Conservation (phyloP, 441 rosid species). For the Pelargonium australe region DNA sequence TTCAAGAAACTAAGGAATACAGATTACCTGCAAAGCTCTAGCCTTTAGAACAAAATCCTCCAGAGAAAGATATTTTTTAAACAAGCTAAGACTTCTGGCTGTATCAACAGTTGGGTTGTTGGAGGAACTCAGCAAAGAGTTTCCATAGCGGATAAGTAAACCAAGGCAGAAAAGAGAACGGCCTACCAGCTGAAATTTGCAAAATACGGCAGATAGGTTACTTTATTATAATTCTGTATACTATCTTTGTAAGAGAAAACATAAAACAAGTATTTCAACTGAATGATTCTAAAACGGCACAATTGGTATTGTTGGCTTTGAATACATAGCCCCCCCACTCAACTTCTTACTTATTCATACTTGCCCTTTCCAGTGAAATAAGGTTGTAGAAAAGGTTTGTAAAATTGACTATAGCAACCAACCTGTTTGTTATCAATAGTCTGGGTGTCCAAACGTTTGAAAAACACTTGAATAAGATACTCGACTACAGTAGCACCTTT, state of each 20-base stretch:
- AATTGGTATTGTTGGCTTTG: not conserved
- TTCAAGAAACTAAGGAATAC: constrained; percentile 3
- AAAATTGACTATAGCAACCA: constrained; percentile 20
- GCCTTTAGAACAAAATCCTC: constrained; percentile 85
- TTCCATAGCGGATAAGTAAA: constrained; percentile 93
- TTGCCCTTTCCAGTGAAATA: too few relatives aligned
- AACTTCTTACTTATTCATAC: too few relatives aligned
- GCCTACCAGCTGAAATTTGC: constrained; percentile 60
- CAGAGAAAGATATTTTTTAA: constrained; percentile 62
- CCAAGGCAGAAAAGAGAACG: constrained; percentile 98
- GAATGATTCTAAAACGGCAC: not conserved
- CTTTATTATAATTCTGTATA: not conserved
- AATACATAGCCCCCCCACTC: too few relatives aligned
- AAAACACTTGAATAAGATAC: constrained; percentile 84
- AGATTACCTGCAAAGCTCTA: constrained; percentile 87
- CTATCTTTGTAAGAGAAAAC: not conserved
- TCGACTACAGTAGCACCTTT: constrained; percentile 65
- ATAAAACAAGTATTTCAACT: not conserved
- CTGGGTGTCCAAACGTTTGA: constrained; percentile 73
- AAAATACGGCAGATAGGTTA: not conserved
- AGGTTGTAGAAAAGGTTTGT: not conserved
- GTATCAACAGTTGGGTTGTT: constrained; percentile 49
- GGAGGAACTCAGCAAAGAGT: constrained; percentile 53
- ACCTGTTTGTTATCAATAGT: constrained; percentile 87
- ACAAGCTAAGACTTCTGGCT: constrained; percentile 57